Conservation (phyloP, 2,329 filamentous ascomycete species). For the Colletotrichum eremochloae region DNA sequence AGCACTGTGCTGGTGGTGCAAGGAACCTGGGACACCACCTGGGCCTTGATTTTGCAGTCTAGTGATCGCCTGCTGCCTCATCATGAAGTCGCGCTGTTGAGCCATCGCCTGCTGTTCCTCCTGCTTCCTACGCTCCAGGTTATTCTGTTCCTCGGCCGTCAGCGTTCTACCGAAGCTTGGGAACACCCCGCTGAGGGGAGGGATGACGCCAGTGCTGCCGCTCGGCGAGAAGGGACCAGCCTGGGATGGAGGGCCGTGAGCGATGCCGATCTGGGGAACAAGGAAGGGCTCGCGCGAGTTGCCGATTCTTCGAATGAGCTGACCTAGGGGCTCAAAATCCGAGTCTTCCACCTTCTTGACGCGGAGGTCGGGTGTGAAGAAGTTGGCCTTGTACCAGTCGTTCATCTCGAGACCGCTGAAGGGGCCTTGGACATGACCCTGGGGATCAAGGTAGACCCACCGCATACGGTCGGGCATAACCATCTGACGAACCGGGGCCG, state of each 20-base stretch:
- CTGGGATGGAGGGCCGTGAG: conserved; percentile 77
- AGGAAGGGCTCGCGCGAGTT: conserved; percentile 98
- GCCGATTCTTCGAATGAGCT: conserved; percentile 94
- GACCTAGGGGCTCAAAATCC: conserved; percentile 94
- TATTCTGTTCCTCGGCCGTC: conserved; percentile 98
- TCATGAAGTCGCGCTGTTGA: conserved; percentile 92
- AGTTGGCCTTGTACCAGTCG: conserved; percentile 99
- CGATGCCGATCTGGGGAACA: conserved; percentile 95
- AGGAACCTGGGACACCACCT: conserved; percentile 52
- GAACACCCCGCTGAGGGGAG: conserved; percentile 92
- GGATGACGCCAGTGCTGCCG: conserved; percentile 75
- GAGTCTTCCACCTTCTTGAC: conserved; percentile 95
- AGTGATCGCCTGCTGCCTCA: conserved; percentile 84
- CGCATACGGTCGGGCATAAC: conserved; percentile 99
- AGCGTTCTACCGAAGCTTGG: conserved; percentile 96
- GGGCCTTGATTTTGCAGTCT: conserved; percentile 56
- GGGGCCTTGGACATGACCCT: conserved; percentile 91
- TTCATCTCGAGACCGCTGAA: conserved; percentile 99
- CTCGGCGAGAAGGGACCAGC: conserved; percentile 63
- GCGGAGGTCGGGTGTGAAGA: conserved; percentile 93
- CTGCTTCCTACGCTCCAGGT: conserved; percentile 94
- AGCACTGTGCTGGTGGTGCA: conserved; percentile 95
- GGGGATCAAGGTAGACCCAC: conserved; percentile 97
- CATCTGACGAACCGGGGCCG: conserved; percentile 85
- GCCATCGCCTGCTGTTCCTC: conserved; percentile 98